Percentiles rank a stretch among this genome's conserved stretches.
phyloP scores from a whole-genome alignment of 768 basidiomycete species.

The Kwoniella mangroviensis region DNA sequence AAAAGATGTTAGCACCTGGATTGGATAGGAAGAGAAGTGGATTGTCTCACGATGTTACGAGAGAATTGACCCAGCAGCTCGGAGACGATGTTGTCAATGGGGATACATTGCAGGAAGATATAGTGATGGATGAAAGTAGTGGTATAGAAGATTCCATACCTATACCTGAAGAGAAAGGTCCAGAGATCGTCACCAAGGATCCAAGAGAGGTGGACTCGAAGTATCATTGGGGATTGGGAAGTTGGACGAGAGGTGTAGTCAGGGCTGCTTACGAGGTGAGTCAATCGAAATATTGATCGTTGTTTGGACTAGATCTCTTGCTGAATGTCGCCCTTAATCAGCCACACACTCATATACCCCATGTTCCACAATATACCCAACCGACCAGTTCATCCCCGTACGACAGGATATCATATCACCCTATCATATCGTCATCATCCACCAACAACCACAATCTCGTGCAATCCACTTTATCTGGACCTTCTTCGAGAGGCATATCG shows the following conservation, averaged over 20 bases:
- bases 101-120: conserved; percentile 18
- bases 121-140: conserved; percentile 17
- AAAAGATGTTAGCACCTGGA: conserved; percentile 10
- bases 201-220: conserved; percentile 19
- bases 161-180: conserved; percentile 5
- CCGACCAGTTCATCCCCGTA: conserved; percentile 23
- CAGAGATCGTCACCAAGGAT: conserved; percentile 39
- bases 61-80: conserved; percentile 16
- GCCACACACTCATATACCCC: conserved; percentile 56
- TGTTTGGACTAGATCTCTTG: neutral
- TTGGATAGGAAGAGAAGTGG: conserved; percentile 34
- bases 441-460: conserved; percentile 8
- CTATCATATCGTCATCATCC: conserved; percentile 19
- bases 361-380: conserved; percentile 48
- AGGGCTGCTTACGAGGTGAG: conserved; percentile 53
- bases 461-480: conserved; percentile 21
- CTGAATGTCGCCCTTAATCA: conserved; percentile 12
- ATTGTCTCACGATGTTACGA: conserved; percentile 37
- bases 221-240: conserved; percentile 34
- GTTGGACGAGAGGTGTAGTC: conserved; percentile 40
- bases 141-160: neutral
- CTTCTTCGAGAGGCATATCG: conserved; percentile 33
- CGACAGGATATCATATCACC: conserved; percentile 20
- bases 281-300: neutral
- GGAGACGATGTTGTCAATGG: conserved; percentile 6